Base-by-base conservation (phyloP, 1,139 yeast genomes). In the Ogataea hybrid region DNA sequence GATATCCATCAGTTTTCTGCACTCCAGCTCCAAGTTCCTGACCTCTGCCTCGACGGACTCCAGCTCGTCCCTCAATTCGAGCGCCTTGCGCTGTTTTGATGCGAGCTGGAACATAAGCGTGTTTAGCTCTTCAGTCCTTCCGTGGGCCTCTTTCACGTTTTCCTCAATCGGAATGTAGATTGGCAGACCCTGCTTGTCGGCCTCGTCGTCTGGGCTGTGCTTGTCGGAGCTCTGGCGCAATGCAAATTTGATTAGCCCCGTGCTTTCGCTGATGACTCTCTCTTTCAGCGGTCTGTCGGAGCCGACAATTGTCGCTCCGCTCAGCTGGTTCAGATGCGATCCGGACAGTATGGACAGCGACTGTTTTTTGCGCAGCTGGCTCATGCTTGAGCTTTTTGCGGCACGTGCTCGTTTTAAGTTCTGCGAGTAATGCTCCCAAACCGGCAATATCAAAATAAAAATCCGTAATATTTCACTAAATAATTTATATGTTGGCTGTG, bases 51-150 rank as follows among this genome's bases (percentile, higher is more conserved):
- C 68, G 2, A 72, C 63, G 7, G 42, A 34, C 6, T 52, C 53
- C 36, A 73, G 50, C 34, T 65, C 64, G 8, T 62, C 54, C 43
- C 63, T 67, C 27, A 70, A 47, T 38, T 72, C 77, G 22, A 65
- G 42, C 3, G 71, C 67, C 30, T 63, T 66, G 47, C 77, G 62
- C 49, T 71, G 73, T 47, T 72, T 71, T 1, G 71, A 49, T 0
- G 78, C 77, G 38, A 72, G 48, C 30, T 60, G 53, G 43, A 58
- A 64, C 12, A 70, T 50, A 10, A 69, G 14, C 4, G 46, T 42
- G 11, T 52, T 39, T 21, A 43, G 33, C 20, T 42, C 41, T 9
- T 38, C 32, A 12, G 12, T 25, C n/a, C 29, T 25, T 12, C 18
- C 37, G 16, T 21, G 28, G 9, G 17, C n/a, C 16, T 27, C 14